phyloP scores from a whole-genome alignment of 768 basidiomycete genomes.

The Neoboletus subvelutipes region DNA sequence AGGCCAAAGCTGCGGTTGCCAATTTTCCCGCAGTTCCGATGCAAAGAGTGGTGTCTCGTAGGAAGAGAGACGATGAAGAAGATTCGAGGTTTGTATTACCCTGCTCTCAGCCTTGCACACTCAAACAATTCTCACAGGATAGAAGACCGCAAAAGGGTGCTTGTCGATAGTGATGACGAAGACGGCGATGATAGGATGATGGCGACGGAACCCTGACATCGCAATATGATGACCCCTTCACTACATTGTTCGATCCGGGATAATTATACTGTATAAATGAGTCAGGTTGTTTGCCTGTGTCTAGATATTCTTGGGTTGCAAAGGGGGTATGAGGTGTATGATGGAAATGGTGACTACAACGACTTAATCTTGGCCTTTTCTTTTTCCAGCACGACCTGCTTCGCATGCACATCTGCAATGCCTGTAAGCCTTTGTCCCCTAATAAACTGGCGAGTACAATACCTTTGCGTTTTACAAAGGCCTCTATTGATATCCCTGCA shows the following conservation, averaged over 20 bases:
- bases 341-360: conserved; percentile 42
- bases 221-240: neutral
- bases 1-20: conserved; percentile 69
- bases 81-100: conserved; percentile 40
- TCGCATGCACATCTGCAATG: conserved; percentile 71
- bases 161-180: conserved; percentile 34
- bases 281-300: conserved; percentile 12
- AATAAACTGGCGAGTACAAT: conserved; percentile 18
- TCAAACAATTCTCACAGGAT: conserved; percentile 24
- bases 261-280: conserved; percentile 29
- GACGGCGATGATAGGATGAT: conserved; percentile 37
- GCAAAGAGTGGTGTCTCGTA: conserved; percentile 47
- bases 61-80: conserved; percentile 76
- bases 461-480: conserved; percentile 88
- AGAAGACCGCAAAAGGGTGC: conserved; percentile 45
- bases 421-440: conserved; percentile 2
- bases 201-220: conserved; percentile 28
- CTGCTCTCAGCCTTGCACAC: neutral
- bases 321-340: conserved; percentile 13
- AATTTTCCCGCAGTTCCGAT: conserved; percentile 46
- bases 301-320: conserved; percentile 15
- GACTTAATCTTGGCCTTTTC: conserved; percentile 82
- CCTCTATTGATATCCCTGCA: conserved; percentile 93
- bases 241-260: conserved; percentile 2
- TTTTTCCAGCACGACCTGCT: conserved; percentile 77